Percentiles rank a stretch among this genome's conserved stretches.
Evolutionary conservation across 176 grass and related monocot species (phyloP).

Genomic region (Hordeum vulgare): DNA sequence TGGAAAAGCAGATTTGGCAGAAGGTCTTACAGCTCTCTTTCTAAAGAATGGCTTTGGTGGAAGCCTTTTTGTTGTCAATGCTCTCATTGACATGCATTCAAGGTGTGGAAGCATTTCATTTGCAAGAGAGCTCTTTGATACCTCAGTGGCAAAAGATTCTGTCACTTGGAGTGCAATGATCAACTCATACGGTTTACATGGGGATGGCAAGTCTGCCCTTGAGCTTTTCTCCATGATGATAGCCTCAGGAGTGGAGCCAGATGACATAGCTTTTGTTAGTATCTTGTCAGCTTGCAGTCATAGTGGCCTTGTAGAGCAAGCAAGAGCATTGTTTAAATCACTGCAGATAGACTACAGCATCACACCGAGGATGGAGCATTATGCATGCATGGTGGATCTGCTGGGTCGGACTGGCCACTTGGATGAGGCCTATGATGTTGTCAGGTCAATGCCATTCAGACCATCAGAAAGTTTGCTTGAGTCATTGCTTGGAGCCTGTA

Average conservation of each 20-base stretch:
- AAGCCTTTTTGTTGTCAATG: constrained; percentile 35
- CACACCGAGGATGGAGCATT: constrained; percentile 62
- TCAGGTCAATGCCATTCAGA: constrained; percentile 44
- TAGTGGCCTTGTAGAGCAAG: constrained; percentile 49
- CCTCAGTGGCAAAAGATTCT: constrained; percentile 33
- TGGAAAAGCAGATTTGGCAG: constrained; percentile 36
- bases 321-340: constrained; percentile 50
- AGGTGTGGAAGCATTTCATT: constrained; percentile 55
- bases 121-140: constrained; percentile 52
- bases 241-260: constrained; percentile 36
- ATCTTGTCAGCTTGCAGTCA: constrained; percentile 66
- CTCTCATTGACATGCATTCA: constrained; percentile 50
- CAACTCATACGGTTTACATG: constrained; percentile 61
- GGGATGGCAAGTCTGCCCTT: constrained; percentile 46
- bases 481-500: constrained; percentile 74
- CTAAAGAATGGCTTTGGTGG: constrained; percentile 36
- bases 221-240: constrained; percentile 55
- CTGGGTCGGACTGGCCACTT: constrained; percentile 59
- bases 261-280: constrained; percentile 58
- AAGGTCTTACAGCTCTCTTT: constrained; percentile 31
- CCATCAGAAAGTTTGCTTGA: constrained; percentile 57
- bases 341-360: constrained; percentile 41
- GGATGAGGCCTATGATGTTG: constrained; percentile 60
- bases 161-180: constrained; percentile 73
- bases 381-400: constrained; percentile 67